phyloP scores from a whole-genome alignment of 2,329 filamentous ascomycete genomes.

The Geoglossum cookeanum region DNA sequence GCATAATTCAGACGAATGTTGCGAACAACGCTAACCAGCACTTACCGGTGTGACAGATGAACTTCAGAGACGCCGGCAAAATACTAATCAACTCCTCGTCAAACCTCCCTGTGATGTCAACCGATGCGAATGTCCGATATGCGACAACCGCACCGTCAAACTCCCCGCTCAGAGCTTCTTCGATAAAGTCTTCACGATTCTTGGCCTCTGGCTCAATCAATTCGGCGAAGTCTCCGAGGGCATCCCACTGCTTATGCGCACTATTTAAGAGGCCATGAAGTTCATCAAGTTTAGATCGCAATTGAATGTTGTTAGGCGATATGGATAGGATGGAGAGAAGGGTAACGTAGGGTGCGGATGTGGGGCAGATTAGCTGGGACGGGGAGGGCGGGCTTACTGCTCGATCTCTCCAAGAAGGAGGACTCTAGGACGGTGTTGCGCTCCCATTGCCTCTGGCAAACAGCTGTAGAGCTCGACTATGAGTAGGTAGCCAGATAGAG shows the following conservation, averaged over 20 bases:
- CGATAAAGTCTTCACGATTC: slow-evolving; percentile 46
- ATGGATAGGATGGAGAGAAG: background rate
- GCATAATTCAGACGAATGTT: slow-evolving; percentile 20
- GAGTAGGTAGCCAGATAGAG: background rate
- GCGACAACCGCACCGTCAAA: slow-evolving; percentile 45
- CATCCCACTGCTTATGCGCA: slow-evolving; percentile 45
- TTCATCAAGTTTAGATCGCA: slow-evolving; percentile 6
- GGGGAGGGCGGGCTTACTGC: slow-evolving; percentile 28
- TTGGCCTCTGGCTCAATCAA: slow-evolving; percentile 41
- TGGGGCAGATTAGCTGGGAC: background rate
- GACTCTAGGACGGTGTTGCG: slow-evolving; percentile 29
- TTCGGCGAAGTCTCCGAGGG: slow-evolving; percentile 42
- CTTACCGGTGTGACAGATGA: slow-evolving; percentile 41
- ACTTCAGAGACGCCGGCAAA: slow-evolving; percentile 34
- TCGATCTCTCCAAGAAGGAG: slow-evolving; percentile 43
- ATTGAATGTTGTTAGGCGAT: slow-evolving; percentile 3
- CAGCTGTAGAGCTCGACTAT: background rate
- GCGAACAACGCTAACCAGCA: slow-evolving; percentile 15
- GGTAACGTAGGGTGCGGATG: background rate
- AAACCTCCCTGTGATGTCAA: slow-evolving; percentile 44
- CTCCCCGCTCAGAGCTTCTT: slow-evolving; percentile 44
- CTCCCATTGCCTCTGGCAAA: background rate
- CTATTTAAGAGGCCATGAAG: slow-evolving; percentile 21
- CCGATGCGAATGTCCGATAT: slow-evolving; percentile 53
- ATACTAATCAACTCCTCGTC: slow-evolving; percentile 49